phyloP scores from a whole-genome alignment of 2,329 filamentous ascomycete species.

The Beauveria rudraprayagi region DNA sequence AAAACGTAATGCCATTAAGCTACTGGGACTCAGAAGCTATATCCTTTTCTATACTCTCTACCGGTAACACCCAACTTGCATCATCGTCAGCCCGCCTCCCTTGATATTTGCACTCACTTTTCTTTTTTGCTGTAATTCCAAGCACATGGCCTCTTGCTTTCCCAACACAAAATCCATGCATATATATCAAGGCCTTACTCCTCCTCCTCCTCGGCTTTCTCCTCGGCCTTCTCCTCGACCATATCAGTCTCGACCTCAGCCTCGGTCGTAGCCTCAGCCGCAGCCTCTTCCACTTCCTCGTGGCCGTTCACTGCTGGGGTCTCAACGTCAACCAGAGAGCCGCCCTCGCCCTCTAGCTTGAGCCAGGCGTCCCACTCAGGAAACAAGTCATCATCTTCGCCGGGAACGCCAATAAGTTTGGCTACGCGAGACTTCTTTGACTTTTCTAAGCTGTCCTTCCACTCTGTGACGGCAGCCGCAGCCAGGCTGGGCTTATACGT shows the following conservation, averaged over 20 bases:
- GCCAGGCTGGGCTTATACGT: slow-evolving; percentile 86
- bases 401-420: slow-evolving; percentile 74
- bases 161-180: background rate
- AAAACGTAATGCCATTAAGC: slow-evolving; percentile 8
- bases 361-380: slow-evolving; percentile 94
- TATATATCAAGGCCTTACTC: slow-evolving; percentile 14
- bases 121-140: slow-evolving; percentile 3
- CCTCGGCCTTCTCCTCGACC: slow-evolving; percentile 14
- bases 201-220: slow-evolving; percentile 18
- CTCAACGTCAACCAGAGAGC: slow-evolving; percentile 20
- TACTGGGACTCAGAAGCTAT: slow-evolving; percentile 7
- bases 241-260: slow-evolving; percentile 17
- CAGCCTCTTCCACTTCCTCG: slow-evolving; percentile 16
- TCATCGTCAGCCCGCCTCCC: background rate
- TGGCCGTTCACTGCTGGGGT: slow-evolving; percentile 10
- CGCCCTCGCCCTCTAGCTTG: slow-evolving; percentile 67
- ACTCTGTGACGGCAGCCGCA: slow-evolving; percentile 58
- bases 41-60: slow-evolving; percentile 6
- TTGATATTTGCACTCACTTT: slow-evolving; percentile 1
- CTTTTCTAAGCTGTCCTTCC: slow-evolving; percentile 81
- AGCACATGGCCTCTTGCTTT: slow-evolving; percentile 1
- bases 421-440: slow-evolving; percentile 77
- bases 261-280: slow-evolving; percentile 14
- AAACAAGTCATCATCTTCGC: slow-evolving; percentile 80
- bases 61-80: slow-evolving; percentile 1